A percentile compares a stretch with the other conserved stretches of the same genome.
Evolutionary conservation across 768 basidiomycete genomes (phyloP).

Genomic region (Podaxis carcinomalis): DNA sequence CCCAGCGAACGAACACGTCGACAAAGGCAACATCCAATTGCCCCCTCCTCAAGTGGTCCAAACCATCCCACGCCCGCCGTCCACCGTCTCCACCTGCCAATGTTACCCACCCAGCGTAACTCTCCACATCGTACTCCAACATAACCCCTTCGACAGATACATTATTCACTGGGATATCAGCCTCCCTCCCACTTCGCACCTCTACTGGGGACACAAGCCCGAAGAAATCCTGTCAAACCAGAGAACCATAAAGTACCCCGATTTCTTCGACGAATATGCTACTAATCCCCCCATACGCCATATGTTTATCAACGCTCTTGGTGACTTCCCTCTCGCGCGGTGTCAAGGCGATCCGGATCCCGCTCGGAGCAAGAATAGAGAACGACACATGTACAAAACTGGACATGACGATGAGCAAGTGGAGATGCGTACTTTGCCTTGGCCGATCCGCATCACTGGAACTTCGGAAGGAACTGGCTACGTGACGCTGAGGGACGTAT

Average conservation of each 20-base stretch:
- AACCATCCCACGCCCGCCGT: background rate
- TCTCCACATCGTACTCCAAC: background rate
- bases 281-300: slow-evolving; percentile 5
- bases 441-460: slow-evolving; percentile 5
- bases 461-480: background rate
- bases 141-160: background rate
- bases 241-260: background rate
- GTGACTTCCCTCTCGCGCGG: slow-evolving; percentile 3
- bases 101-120: background rate
- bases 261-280: background rate
- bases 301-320: slow-evolving; percentile 9
- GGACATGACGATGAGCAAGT: background rate
- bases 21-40: background rate
- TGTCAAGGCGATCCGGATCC: slow-evolving; percentile 11
- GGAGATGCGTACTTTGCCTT: slow-evolving; percentile 4
- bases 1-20: background rate
- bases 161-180: background rate
- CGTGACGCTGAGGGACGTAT: background rate
- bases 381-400: background rate
- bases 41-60: background rate
- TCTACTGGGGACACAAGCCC: background rate
- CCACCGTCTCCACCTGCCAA: background rate
- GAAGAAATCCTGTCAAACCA: background rate
- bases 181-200: background rate
- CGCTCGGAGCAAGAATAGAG: background rate